Base-by-base conservation (phyloP, 768 basidiomycete genomes). In the Coprinopsis cinerea region DNA sequence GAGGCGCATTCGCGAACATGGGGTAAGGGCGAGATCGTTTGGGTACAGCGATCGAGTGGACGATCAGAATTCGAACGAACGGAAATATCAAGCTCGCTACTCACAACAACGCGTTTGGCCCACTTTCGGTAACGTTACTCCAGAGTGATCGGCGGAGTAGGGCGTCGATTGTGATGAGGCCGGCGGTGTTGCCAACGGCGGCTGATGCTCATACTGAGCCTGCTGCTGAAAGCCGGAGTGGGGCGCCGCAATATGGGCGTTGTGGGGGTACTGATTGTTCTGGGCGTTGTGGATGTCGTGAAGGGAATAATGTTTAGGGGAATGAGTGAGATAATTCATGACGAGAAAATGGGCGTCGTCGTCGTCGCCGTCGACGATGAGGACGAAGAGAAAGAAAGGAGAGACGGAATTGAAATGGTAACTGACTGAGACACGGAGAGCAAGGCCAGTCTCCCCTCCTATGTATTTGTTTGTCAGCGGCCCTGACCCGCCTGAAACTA, bases 101-200 rank as follows among this genome's bases (percentile, higher is more conserved):
- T 68, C 59, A 88, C 87, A 88, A 61, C 87, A 89, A 60, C 86
- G 81, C 54, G 82, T 85, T 61, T 86, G 76, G 54, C 83, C 84
- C 53, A 83, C 62, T 65, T 78, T 80, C 53, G 82, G 84, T 27
- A 78, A 62, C 36, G 57, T 26, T 51, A 59, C 61, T 27, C 62
- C 32, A 10, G 65, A 28, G 28, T 70, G 68, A 70, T 76, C 72
- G 59, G 67, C 35, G 44, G 64, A 26, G 62, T 61, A 57, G 58
- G 57, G 47, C 55, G 45, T 46, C 52, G 56, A 56, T 30, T 55
- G 58, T 48, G 59, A 48, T 60, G 68, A 59, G 54, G 61, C 58
- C 40, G 34, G 58, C 48, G 46, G 59, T 18, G 58, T 54, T 7
- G 27, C 45, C 13, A 45, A 43, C 2, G 50, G 50, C 43, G 50